Percentiles rank a stretch among this genome's conserved stretches.
phyloP scores from a whole-genome alignment of 2,329 filamentous ascomycete species.

The Juglanconis sp. region DNA sequence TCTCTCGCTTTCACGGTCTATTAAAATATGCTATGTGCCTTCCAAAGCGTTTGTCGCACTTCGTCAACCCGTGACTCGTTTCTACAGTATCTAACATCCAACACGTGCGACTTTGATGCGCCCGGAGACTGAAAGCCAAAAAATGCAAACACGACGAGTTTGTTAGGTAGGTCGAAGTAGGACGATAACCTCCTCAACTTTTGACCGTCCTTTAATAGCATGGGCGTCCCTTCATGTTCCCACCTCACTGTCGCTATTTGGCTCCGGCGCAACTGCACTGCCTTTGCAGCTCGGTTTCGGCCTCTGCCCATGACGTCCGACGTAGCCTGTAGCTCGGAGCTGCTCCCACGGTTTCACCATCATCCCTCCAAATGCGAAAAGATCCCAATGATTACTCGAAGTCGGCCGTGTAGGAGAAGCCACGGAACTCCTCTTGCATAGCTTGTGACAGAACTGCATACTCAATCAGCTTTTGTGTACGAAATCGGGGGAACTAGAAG shows the following conservation, averaged over 20 bases:
- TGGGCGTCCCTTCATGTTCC: not conserved
- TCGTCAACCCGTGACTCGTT: constrained; percentile 14
- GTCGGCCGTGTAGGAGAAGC: constrained; percentile 95
- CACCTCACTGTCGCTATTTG: not conserved
- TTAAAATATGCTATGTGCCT: constrained; percentile 15
- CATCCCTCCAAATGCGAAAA: not conserved
- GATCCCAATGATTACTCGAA: constrained; percentile 57
- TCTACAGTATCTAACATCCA: constrained; percentile 13
- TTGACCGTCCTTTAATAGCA: not conserved
- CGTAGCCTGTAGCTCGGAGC: not conserved
- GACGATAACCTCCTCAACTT: not conserved
- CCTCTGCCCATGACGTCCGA: not conserved
- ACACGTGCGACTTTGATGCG: constrained; percentile 1
- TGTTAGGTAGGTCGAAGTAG: not conserved
- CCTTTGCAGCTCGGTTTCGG: too few species aligned
- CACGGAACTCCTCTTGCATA: constrained; percentile 99
- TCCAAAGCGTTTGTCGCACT: not conserved
- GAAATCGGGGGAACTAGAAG: not conserved
- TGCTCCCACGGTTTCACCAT: not conserved
- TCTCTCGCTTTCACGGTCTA: constrained; percentile 16
- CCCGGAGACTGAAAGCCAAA: not conserved
- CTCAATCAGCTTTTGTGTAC: constrained; percentile 5
- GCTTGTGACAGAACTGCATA: constrained; percentile 83
- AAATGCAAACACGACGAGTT: not conserved
- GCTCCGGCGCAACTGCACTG: not conserved